Evolutionary conservation across 2,329 filamentous ascomycete species (phyloP).

Genomic region (Orbilia brochopaga): DNA sequence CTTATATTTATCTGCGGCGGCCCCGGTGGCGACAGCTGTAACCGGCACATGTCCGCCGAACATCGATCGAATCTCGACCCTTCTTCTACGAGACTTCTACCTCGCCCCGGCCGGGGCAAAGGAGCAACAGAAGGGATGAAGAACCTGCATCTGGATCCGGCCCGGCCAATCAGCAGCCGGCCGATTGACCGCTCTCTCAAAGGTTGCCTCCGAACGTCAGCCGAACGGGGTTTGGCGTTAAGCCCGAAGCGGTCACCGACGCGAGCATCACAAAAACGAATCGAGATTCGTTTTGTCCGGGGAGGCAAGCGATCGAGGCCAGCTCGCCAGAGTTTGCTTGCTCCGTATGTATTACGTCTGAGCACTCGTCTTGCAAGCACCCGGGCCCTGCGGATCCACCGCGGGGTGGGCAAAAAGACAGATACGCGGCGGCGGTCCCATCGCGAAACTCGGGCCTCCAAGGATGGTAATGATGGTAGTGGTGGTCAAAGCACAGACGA

Average conservation of each 20-base stretch:
- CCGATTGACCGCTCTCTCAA: neutral
- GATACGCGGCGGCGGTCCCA: too few relatives aligned
- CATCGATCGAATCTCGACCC: neutral
- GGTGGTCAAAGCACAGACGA: too few relatives aligned
- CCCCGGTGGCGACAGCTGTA: too few relatives aligned
- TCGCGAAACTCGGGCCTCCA: neutral
- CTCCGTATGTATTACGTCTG: too few relatives aligned
- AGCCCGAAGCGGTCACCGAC: constrained; percentile 34
- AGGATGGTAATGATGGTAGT: neutral
- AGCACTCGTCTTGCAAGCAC: neutral
- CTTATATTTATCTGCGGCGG: too few relatives aligned
- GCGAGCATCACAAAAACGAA: constrained; percentile 15
- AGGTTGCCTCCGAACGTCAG: neutral
- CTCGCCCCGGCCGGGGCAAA: neutral
- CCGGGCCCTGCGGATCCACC: constrained; percentile 48
- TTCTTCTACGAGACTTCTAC: neutral
- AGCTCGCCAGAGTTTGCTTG: neutral
- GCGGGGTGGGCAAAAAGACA: constrained; percentile 12
- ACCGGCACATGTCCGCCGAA: too few relatives aligned
- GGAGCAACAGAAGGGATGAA: neutral
- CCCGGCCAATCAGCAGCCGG: constrained; percentile 27
- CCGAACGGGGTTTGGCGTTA: constrained; percentile 5
- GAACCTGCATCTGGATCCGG: neutral
- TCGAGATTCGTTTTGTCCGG: neutral
- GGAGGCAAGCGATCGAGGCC: neutral